Evolutionary conservation across 768 basidiomycete species (phyloP), one percentile per base, ranked within the genome.

Genomic region (Coprinopsis sp.): DNA sequence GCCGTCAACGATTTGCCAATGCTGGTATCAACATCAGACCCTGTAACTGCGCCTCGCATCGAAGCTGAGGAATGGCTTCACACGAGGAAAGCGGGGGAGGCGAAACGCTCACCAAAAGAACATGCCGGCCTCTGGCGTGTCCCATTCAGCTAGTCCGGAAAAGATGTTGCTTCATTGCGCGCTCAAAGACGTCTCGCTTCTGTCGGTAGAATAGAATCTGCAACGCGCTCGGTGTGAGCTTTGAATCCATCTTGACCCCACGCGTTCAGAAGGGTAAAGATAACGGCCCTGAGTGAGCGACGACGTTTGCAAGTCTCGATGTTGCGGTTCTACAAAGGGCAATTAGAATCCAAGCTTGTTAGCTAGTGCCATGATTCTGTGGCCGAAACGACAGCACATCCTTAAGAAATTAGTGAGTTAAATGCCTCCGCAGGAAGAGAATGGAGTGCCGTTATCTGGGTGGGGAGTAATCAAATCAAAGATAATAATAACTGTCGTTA

Each of bases 171-270:
- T 77, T 71, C 72, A 92, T 81, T 39, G 86, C 83, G 1, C 60
- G 62, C 62, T 91, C 86, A 61, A 96, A 95, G 18, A 82, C 70
- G 55, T 91, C 82, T 46, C 90, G 72, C 65, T 84, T 87, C 53
- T 63, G 64, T 53, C 73, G 74, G 65, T 91, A 91, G 64, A 91
- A 90, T n/a, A n/a, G n/a, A n/a, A 14, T 67, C 65, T n/a, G 89
- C 74, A 21, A 93, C 87, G 18, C 57, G 67, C 40, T 72, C 67
- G 7, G 79, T 81, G 66, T 96, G 93, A 2, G 69, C 63, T 28
- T 75, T 59, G 65, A 94, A 90, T 10, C 84, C 84, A 1, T 82
- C 74, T 59, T 84, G 77, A 7, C 88, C 90, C 91, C 91, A 90
- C 31, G 75, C 63, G 47, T 76, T 62, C 0, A 89, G 69, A 16